Base-by-base conservation (phyloP, 2,329 filamentous ascomycete species). In the Paraphaeosphaeria sporulosa region DNA sequence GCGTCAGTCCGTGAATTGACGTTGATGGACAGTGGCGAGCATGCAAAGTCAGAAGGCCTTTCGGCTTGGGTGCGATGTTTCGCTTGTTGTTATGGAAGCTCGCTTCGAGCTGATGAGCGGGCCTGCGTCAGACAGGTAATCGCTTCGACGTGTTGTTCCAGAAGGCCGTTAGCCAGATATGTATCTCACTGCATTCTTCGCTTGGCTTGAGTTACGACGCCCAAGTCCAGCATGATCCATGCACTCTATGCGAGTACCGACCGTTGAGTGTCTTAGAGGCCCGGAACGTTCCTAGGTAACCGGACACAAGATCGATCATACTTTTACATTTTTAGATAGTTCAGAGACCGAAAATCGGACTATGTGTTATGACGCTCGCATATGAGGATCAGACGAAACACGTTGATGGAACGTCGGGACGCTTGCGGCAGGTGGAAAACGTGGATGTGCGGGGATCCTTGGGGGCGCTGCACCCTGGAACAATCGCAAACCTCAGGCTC, bases 131-230 rank as follows among this genome's bases (percentile, higher is more conserved):
- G 8, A 17, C 7, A 13, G 17, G 2, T 13, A n/a, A n/a, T 17
- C 10, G 23, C 43, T 25, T 23, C 10, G 19, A 32, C 36, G 51
- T 17, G 4, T 10, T 53, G 4, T 36, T 30, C 17, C 6, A 54
- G 25, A 44, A 32, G 17, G 32, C 8, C 17, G 17, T 30, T 53
- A n/a, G 38, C 38, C 50, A n/a, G 40, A 53, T 25, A 6, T 19
- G 50, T 43, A 36, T 53, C 36, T 53, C 36, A 53, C 36, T 43
- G 50, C 50, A 38, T 53, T 7, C 19, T 13, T 53, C 50, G 50
- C 50, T 53, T 53, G 21, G 49, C 49, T 52, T 52, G 34, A 27
- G 34, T 25, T 30, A 21, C 21, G 25, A 42, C 15, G 12, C 9
- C 21, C 3, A 52, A 10, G 5, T 47, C 21, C 44, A 10, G 13